phyloP scores from a whole-genome alignment of 2,329 filamentous ascomycete species.

The Penicillium sp. region DNA sequence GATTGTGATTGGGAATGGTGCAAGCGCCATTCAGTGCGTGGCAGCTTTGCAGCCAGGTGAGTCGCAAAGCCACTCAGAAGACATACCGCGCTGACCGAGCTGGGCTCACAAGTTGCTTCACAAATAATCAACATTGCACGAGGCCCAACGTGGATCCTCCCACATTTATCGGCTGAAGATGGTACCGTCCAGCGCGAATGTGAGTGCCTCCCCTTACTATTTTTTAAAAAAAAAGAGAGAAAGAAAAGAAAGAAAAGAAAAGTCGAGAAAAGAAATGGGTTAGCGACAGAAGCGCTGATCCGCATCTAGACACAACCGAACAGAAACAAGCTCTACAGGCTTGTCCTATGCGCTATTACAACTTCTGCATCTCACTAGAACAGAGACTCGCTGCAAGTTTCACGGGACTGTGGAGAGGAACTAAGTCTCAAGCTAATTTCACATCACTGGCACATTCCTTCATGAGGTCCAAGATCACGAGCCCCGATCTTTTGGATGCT shows the following conservation, averaged over 20 bases:
- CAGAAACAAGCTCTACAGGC: background rate
- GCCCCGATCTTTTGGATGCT: background rate
- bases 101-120: background rate
- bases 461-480: conserved; percentile 6
- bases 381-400: conserved; percentile 3
- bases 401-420: conserved; percentile 5
- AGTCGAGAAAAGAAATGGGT: background rate
- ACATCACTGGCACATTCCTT: conserved; percentile 3
- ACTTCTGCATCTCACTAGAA: conserved; percentile 1
- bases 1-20: conserved; percentile 9
- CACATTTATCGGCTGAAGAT: conserved; percentile 4
- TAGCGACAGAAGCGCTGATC: background rate
- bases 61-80: background rate
- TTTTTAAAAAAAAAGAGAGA: too few relatives aligned
- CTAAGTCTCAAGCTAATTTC: conserved; percentile 3
- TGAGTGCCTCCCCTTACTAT: background rate
- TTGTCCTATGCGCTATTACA: background rate
- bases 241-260: background rate
- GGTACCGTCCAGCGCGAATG: conserved; percentile 4
- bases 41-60: conserved; percentile 8
- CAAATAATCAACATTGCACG: conserved; percentile 5
- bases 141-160: conserved; percentile 7
- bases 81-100: background rate
- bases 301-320: background rate
- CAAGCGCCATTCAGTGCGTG: conserved; percentile 5